Conservation (phyloP, 2,329 filamentous ascomycete species). For the Cryoendolithus antarcticus region DNA sequence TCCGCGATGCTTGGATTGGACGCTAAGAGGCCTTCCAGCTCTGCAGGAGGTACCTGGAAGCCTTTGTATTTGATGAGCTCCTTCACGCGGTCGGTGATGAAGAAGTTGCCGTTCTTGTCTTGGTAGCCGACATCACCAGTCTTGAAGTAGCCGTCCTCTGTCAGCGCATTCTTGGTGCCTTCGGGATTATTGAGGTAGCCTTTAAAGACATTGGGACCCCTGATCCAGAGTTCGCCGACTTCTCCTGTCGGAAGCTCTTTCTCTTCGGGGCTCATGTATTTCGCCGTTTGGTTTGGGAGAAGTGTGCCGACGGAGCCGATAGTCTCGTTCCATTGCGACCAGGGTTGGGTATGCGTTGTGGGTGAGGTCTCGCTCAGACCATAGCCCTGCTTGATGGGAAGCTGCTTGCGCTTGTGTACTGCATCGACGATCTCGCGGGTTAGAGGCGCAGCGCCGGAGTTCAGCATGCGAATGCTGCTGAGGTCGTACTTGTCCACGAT, state of each 20-base stretch:
- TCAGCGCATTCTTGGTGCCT: slow-evolving; percentile 58
- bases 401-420: slow-evolving; percentile 59
- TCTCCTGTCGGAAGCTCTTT: slow-evolving; percentile 51
- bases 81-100: slow-evolving; percentile 76
- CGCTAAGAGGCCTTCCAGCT: slow-evolving; percentile 34
- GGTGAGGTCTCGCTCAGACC: slow-evolving; percentile 81
- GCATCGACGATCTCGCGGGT: slow-evolving; percentile 67
- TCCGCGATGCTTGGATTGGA: slow-evolving; percentile 31
- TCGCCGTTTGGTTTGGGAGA: slow-evolving; percentile 66
- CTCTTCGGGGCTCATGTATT: slow-evolving; percentile 55
- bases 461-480: slow-evolving; percentile 66
- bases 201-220: slow-evolving; percentile 67
- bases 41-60: slow-evolving; percentile 37
- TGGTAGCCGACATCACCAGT: slow-evolving; percentile 78
- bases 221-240: slow-evolving; percentile 51
- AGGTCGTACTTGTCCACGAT: slow-evolving; percentile 70
- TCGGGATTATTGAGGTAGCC: slow-evolving; percentile 67
- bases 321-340: slow-evolving; percentile 62
- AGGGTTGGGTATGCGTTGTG: slow-evolving; percentile 56
- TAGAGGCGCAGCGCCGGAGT: slow-evolving; percentile 75
- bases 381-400: slow-evolving; percentile 86
- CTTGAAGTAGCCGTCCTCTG: slow-evolving; percentile 72
- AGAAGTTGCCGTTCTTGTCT: slow-evolving; percentile 68
- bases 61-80: slow-evolving; percentile 49
- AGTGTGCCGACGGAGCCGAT: slow-evolving; percentile 70